Percentiles rank a stretch among this genome's conserved stretches.
Evolutionary conservation across 2,329 filamentous ascomycete species (phyloP).

Genomic region (Trichophyton equinum): DNA sequence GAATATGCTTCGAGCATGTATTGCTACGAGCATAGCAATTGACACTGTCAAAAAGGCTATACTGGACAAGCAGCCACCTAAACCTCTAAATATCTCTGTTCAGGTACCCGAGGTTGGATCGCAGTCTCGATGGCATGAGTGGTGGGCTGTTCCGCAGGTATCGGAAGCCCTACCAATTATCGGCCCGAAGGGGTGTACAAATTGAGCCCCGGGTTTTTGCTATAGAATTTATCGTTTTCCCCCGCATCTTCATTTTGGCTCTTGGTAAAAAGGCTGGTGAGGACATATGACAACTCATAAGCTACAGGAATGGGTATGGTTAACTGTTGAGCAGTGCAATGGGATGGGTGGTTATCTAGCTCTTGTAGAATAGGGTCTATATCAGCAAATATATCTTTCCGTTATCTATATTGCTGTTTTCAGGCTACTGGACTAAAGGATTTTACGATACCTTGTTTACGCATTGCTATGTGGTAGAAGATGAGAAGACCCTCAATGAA

Average conservation of each 20-base stretch:
- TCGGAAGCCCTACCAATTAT: conserved; percentile 11
- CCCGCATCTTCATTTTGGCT: background rate
- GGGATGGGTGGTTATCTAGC: background rate
- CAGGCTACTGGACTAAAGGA: no score
- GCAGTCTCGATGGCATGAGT: conserved; percentile 34
- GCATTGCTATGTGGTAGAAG: no score
- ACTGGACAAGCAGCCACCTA: conserved; percentile 17
- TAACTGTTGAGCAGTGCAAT: background rate
- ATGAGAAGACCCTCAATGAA: background rate
- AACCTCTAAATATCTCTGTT: conserved; percentile 22
- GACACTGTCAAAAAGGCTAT: conserved; percentile 47
- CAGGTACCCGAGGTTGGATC: conserved; percentile 28
- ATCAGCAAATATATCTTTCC: no score
- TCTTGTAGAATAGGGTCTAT: no score
- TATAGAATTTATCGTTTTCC: background rate
- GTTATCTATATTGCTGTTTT: no score
- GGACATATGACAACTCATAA: background rate
- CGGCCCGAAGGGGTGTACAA: background rate
- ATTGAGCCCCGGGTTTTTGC: background rate
- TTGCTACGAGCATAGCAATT: conserved; percentile 55
- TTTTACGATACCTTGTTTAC: no score
- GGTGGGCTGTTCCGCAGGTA: conserved; percentile 34
- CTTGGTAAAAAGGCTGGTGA: background rate
- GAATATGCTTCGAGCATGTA: conserved; percentile 55
- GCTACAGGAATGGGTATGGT: background rate